phyloP scores from a whole-genome alignment of 495 filamentous ascomycete species.

The Tuber microsphaerosporum region DNA sequence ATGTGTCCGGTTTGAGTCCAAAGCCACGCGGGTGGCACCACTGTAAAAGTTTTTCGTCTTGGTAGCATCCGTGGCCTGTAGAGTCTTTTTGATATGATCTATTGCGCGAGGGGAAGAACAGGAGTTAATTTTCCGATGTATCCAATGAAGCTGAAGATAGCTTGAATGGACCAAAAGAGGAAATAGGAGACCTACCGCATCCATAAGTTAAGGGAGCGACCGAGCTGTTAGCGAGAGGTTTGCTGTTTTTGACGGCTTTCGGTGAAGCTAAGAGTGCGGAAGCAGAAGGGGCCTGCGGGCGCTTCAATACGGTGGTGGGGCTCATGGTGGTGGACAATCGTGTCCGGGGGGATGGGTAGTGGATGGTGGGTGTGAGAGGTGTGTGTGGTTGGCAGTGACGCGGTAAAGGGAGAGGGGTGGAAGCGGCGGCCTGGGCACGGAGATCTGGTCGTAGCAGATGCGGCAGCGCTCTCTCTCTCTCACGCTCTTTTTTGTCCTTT shows the following conservation, averaged over 20 bases:
- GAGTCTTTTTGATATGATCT: slow-evolving; percentile 34
- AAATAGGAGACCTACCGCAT: slow-evolving; percentile 20
- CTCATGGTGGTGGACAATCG: slow-evolving; percentile 20
- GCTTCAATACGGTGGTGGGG: slow-evolving; percentile 32
- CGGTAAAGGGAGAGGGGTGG: slow-evolving; percentile 4
- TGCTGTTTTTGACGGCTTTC: slow-evolving; percentile 34
- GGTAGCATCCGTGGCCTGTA: neutral
- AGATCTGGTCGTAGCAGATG: neutral
- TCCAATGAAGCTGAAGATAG: neutral
- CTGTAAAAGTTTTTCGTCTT: slow-evolving; percentile 18
- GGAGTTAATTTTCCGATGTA: neutral
- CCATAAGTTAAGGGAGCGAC: slow-evolving; percentile 15
- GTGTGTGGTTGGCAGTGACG: slow-evolving; percentile 1
- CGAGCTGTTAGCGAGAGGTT: slow-evolving; percentile 19
- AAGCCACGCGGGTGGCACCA: slow-evolving; percentile 34
- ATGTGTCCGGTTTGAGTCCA: slow-evolving; percentile 28
- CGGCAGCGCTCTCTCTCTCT: neutral
- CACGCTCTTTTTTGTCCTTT: neutral
- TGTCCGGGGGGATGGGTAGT: neutral
- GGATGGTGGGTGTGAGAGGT: neutral
- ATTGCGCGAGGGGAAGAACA: neutral
- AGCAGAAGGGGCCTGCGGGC: slow-evolving; percentile 16
- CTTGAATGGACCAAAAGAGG: neutral
- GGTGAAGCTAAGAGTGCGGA: slow-evolving; percentile 26
- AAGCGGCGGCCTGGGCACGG: slow-evolving; percentile 1